Evolutionary conservation across 2,329 filamentous ascomycete species (phyloP), one percentile per base, ranked within the genome.

Genomic region (Chrysoporthe puriensis): DNA sequence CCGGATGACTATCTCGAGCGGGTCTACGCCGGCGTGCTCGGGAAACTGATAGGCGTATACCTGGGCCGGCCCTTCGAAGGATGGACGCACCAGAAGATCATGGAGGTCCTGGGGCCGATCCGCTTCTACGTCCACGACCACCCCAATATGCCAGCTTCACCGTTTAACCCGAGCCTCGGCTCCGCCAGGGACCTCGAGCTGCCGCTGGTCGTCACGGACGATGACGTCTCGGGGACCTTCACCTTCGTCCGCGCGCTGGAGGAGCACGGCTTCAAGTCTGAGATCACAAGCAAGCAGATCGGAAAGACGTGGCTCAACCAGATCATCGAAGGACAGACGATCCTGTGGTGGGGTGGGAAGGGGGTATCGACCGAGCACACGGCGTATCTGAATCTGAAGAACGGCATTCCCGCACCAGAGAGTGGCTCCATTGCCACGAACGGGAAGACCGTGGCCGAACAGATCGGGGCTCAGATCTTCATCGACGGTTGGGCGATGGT

Each of bases 391-490:
- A 80, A 81, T 64, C 71, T 81, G 18, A 77, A 78, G 70, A 72
- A 72, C 7, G 77, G 78, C 5, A 76, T 81, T 54, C 57, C 70
- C 11, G 74, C 78, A 6, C 76, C 79, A 0, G 61, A 61, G 14
- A 78, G 76, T 66, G 77, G 77, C 2, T 69, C 74, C 7, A 73
- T 72, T 1, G 26, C 59, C 2, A 74, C 71, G 7, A 78, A 77
- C 56, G 76, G 77, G 4, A 63, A 63, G 42, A 77, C 76, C 0
- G 70, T 78, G 26, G 76, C 78, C 1, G 75, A 79, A 68, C 78
- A 79, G 72, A 79, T 79, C 43, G 78, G 78, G 9, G 78, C 76
- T 2, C 77, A 79, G 71, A 80, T 79, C 34, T 80, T 80, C 65
- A 77, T 79, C 66, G 78, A 80, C 66, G 78, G 75, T 8, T 79